Percentiles rank a stretch among this genome's conserved stretches.
These are phyloP conservation scores for Pythium vanterpoolii DNA, from an alignment of 352 stramenopile genomes.

Conservation along the genomic window DNA sequence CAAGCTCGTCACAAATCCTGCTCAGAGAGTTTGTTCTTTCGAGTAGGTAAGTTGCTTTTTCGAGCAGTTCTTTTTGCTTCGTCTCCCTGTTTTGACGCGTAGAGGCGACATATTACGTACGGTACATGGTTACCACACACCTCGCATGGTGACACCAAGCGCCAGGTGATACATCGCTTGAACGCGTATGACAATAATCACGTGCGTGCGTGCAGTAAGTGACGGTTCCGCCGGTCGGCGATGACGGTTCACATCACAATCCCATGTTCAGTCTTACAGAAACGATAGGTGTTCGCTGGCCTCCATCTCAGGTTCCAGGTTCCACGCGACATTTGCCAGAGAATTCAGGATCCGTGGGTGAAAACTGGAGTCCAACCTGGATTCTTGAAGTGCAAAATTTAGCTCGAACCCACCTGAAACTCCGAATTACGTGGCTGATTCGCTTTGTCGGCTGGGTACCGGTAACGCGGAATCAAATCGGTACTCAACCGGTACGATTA, in stretches of 20 bases:
- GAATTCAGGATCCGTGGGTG: too few relatives aligned
- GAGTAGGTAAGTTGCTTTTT: constrained; percentile 3
- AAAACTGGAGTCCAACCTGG: too few relatives aligned
- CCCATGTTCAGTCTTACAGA: background rate
- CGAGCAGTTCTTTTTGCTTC: constrained; percentile 1
- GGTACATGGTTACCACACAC: background rate
- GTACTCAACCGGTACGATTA: background rate
- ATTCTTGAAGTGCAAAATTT: too few relatives aligned
- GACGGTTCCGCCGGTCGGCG: background rate
- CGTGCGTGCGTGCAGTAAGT: background rate
- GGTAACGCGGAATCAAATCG: too few relatives aligned
- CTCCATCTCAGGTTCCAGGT: too few relatives aligned
- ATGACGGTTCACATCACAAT: background rate
- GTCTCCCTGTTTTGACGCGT: background rate
- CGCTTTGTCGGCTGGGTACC: too few relatives aligned
- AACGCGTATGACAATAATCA: background rate
- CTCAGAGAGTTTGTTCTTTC: constrained; percentile 9
- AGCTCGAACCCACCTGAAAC: too few relatives aligned
- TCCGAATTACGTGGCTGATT: too few relatives aligned
- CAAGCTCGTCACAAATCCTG: background rate
- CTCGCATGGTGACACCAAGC: background rate
- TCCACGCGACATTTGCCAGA: too few relatives aligned
- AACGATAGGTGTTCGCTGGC: too few relatives aligned
- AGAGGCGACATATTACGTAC: background rate
- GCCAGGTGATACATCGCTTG: background rate